These are phyloP conservation scores for Curvularia spicifera DNA, from an alignment of 2,329 filamentous ascomycete genomes.

Conservation along the genomic window DNA sequence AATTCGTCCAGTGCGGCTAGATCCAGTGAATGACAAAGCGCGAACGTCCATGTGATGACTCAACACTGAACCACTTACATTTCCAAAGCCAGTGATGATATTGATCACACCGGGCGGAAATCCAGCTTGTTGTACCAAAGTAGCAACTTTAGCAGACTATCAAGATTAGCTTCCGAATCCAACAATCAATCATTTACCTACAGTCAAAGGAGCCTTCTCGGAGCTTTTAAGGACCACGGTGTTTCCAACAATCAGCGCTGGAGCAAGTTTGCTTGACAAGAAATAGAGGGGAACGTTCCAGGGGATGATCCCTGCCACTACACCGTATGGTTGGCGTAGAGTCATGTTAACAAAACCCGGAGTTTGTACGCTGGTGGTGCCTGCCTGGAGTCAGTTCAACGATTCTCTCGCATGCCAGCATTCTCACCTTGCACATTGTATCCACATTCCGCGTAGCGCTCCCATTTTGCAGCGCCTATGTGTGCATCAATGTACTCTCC, in stretches of 20 bases:
- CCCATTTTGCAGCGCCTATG: constrained; percentile 78
- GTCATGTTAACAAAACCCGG: constrained; percentile 63
- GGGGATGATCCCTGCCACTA: constrained; percentile 82
- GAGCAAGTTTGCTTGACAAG: constrained; percentile 34
- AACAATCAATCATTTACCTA: constrained; percentile 60
- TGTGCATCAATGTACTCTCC: constrained; percentile 80
- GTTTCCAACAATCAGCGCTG: constrained; percentile 44
- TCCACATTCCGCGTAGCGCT: constrained; percentile 74
- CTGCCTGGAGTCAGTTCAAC: constrained; percentile 39
- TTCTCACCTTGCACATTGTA: constrained; percentile 68
- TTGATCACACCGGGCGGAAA: constrained; percentile 83
- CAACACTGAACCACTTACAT: constrained; percentile 77
- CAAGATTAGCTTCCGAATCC: constrained; percentile 64
- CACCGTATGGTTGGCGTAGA: constrained; percentile 79
- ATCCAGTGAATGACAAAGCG: constrained; percentile 82
- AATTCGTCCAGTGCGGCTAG: constrained; percentile 85
- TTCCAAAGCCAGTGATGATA: constrained; percentile 78
- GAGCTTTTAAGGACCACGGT: constrained; percentile 46
- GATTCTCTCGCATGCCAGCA: not conserved
- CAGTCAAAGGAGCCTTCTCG: constrained; percentile 67
- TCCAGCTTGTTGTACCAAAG: constrained; percentile 77
- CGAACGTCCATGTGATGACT: constrained; percentile 82
- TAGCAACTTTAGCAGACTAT: constrained; percentile 77
- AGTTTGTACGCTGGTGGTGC: constrained; percentile 70
- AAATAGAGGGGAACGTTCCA: constrained; percentile 44